Base-by-base conservation (phyloP, 176 grass and related monocot genomes). In the Ampelocalamus luodianensis region DNA sequence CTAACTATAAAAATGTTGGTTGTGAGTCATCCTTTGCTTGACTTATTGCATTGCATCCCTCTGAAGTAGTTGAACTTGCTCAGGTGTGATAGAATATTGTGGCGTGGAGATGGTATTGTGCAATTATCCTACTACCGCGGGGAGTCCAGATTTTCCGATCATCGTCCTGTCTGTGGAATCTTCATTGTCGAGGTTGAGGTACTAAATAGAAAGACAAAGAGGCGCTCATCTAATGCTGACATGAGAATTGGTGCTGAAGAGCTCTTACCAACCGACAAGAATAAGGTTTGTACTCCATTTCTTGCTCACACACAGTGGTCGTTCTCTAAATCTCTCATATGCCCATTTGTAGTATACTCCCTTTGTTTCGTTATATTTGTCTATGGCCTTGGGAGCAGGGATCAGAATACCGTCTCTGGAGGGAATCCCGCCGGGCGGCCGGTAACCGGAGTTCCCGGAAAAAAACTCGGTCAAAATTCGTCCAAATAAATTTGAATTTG, bases 11-110 rank as follows among this genome's bases (percentile, higher is more conserved):
- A 39, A 68, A 38, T 32, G 1, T 68, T 88, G 18, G 10, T 72
- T 49, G 32, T 76, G 75, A 67, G 36, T 66, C 24, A 32, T 72
- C 48, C 2, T 10, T 72, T 29, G 53, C 45, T 54, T 84, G 11
- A 68, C 4, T 56, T 76, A 34, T 65, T 64, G 36, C 23, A 26
- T 78, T 54, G 18, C 24, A 38, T 73, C 12, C 0, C 38, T 72
- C 79, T 82, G 20, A 82, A 54, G 22, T 63, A 45, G 72, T 65
- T 64, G 54, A 77, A 90, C 32, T 79, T 87, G 23, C 24, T 83
- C 80, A 97, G 92, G 95, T 98, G 96, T 69, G 96, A 98, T 67
- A 83, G 93, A 88, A 95, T 98, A 15, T 87, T 98, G 22, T 98
- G 96, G 96, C 76, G 67, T 51, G 93, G 96, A 5, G 80, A 90